phyloP scores from a whole-genome alignment of 768 basidiomycete species.

The Xerocomus spinulosus region DNA sequence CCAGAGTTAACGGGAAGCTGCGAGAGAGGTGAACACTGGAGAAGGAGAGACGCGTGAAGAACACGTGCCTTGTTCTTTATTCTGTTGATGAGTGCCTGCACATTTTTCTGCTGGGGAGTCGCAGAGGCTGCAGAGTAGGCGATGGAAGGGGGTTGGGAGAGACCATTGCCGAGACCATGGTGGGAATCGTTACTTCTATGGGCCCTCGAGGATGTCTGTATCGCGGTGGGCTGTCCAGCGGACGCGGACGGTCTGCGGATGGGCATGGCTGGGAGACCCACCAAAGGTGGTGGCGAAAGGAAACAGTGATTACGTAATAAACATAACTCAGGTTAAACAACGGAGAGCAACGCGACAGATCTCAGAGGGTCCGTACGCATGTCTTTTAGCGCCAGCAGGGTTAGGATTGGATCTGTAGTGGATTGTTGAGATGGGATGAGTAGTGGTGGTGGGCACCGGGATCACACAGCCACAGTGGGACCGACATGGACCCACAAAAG shows the following conservation, averaged over 20 bases:
- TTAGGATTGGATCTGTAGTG: too few species aligned
- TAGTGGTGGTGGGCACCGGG: background rate
- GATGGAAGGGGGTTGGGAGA: constrained; percentile 31
- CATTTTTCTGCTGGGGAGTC: constrained; percentile 77
- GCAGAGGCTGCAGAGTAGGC: constrained; percentile 37
- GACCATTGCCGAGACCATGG: constrained; percentile 35
- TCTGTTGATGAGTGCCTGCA: constrained; percentile 73
- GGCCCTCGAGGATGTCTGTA: constrained; percentile 40
- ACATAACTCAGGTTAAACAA: background rate
- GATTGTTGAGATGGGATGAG: too few species aligned
- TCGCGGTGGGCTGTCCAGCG: constrained; percentile 35
- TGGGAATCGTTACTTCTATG: constrained; percentile 65
- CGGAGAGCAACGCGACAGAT: too few species aligned
- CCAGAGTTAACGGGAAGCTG: constrained; percentile 89
- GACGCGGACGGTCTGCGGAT: constrained; percentile 62
- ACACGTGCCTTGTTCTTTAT: constrained; percentile 70
- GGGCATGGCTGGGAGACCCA: constrained; percentile 36
- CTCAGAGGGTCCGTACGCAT: too few species aligned
- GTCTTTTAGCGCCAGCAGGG: too few species aligned
- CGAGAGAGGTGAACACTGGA: background rate
- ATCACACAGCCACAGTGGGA: constrained; percentile 39
- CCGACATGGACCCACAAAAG: constrained; percentile 40
- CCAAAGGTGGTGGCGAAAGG: constrained; percentile 12
- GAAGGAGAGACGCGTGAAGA: background rate
- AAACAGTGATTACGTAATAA: constrained; percentile 22